Evolutionary conservation across 371 early-diverging fungal genomes (phyloP), one percentile per base, ranked within the genome.

Genomic region (Lichtheimia ornata): DNA sequence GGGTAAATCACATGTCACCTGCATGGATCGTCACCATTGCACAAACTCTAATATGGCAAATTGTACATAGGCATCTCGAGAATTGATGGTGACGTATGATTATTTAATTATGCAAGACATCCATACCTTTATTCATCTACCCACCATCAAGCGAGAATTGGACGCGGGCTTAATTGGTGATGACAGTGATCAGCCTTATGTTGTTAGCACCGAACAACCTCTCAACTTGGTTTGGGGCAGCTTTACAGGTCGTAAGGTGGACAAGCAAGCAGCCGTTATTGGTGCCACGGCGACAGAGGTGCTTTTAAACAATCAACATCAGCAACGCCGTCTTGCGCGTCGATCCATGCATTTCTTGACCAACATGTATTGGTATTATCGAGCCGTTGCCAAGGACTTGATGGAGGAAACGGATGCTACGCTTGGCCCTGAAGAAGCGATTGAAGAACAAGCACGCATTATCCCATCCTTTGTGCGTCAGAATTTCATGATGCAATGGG

Each of bases 91-190:
- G 17, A 64, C 67, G 24, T 65, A 66, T 52, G 76, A 75, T 56
- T 79, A 72, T 52, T 18, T 79, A n/a, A 67, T 79, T 4, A 44
- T 79, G 7, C 79, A 79, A 47, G 76, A 79, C 28, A 61, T 71
- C 25, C 45, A 75, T 42, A 73, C 72, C 1, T 79, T 79, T 54
- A 58, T 70, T 3, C 72, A 70, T 11, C 28, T 79, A 4, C 44
- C 58, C 1, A 59, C 53, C 13, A 66, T 74, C 50, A 66, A 66
- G 22, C 60, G 58, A 18, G 72, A 70, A 42, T 49, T 79, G 1
- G 60, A 69, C 25, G 53, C 60, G 0, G 68, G 66, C 11, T 61
- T 72, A n/a, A 64, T 73, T 24, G 59, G 69, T 5, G 65, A 67
- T 43, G 61, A 65, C 44, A 69, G 69, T 1, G 62, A 73, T 6